Evolutionary conservation across 306 rosid species (phyloP).

Genomic region (Quercus glauca): DNA sequence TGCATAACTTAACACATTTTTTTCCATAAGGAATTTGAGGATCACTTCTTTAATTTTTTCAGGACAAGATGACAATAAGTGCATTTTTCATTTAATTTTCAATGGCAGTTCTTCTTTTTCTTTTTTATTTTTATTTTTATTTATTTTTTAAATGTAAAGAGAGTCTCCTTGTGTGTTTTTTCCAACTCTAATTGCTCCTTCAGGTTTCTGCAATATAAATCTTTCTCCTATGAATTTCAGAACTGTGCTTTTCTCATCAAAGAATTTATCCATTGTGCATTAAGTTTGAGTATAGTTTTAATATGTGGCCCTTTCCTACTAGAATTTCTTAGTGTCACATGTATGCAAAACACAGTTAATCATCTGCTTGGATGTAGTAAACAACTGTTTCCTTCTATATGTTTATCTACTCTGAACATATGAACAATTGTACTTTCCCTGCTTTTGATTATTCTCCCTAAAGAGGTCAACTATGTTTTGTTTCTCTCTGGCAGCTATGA

Average conservation of each 20-base stretch:
- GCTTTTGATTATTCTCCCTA: background rate
- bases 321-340: background rate
- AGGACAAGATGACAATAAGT: background rate
- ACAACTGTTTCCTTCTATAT: background rate
- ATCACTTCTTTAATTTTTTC: background rate
- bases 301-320: background rate
- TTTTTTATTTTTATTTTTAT: no score
- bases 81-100: background rate
- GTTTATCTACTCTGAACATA: background rate
- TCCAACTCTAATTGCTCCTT: background rate
- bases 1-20: background rate
- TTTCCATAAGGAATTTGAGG: background rate
- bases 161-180: background rate
- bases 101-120: background rate
- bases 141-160: background rate
- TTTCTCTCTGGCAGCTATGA: constrained; percentile 63
- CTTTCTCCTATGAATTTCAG: background rate
- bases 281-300: background rate
- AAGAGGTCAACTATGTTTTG: background rate
- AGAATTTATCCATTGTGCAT: background rate
- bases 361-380: background rate
- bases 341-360: background rate
- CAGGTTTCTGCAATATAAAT: background rate
- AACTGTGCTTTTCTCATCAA: background rate
- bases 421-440: background rate